phyloP scores from a whole-genome alignment of 2,329 filamentous ascomycete species.

The Neonectria ditissima region DNA sequence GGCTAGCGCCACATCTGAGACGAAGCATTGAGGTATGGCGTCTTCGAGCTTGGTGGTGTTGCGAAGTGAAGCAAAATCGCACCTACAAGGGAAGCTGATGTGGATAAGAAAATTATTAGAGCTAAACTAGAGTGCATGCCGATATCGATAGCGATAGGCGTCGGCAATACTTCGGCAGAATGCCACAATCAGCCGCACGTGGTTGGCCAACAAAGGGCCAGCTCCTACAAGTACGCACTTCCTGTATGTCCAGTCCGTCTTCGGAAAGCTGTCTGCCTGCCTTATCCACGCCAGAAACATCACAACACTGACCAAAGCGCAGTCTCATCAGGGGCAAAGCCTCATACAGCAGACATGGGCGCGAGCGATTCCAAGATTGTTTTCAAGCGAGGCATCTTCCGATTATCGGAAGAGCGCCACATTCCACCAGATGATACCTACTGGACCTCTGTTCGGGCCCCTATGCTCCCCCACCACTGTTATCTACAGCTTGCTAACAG shows the following conservation, averaged over 20 bases:
- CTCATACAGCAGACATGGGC: conserved; percentile 74
- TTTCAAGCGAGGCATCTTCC: conserved; percentile 98
- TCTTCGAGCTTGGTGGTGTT: conserved; percentile 18
- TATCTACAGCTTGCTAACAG: conserved; percentile 38
- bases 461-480: conserved; percentile 21
- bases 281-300: conserved; percentile 31
- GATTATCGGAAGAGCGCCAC: conserved; percentile 88
- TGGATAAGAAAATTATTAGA: conserved; percentile 36
- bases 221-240: conserved; percentile 12
- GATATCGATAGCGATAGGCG: conserved; percentile 23
- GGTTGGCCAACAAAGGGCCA: conserved; percentile 25
- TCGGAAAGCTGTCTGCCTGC: conserved; percentile 15
- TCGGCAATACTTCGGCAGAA: conserved; percentile 21
- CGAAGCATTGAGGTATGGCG: conserved; percentile 46
- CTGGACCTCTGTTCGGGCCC: conserved; percentile 84
- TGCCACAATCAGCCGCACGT: conserved; percentile 24
- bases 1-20: conserved; percentile 33
- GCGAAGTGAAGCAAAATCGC: not conserved
- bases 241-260: conserved; percentile 2
- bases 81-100: conserved; percentile 10
- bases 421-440: conserved; percentile 91
- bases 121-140: conserved; percentile 22
- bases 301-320: conserved; percentile 31
- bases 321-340: conserved; percentile 32
- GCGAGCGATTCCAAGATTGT: conserved; percentile 98